phyloP scores from a whole-genome alignment of 1,139 yeast genomes.

The Debaryomyces nepalensis region DNA sequence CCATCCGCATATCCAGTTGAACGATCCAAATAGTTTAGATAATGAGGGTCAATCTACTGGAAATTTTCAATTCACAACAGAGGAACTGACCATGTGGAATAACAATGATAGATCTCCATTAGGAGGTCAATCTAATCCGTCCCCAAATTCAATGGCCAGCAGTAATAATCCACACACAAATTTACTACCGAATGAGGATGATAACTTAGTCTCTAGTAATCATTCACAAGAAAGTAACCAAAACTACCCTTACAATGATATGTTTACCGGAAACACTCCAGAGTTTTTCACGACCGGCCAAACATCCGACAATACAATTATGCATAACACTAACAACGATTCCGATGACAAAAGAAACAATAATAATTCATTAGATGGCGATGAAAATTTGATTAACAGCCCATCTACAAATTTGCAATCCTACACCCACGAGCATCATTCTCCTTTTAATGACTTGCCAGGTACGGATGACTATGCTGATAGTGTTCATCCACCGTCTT shows the following conservation, averaged over 20 bases:
- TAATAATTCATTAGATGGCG: conserved; percentile 10
- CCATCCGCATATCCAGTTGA: conserved; percentile 22
- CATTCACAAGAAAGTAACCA: conserved; percentile 12
- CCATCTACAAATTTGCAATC: conserved; percentile 25
- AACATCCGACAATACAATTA: conserved; percentile 26
- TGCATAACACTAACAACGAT: conserved; percentile 12
- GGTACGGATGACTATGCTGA: conserved; percentile 8
- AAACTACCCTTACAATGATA: conserved; percentile 21
- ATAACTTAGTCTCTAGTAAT: conserved; percentile 19
- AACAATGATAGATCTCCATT: conserved; percentile 29
- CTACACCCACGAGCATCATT: conserved; percentile 19
- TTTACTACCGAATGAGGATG: conserved; percentile 12
- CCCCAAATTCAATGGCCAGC: conserved; percentile 29
- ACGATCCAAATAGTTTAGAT: conserved; percentile 20
- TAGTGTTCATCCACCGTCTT: conserved; percentile 6
- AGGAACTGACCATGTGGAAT: conserved; percentile 27
- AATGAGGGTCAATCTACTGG: conserved; percentile 18
- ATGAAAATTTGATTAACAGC: conserved; percentile 22
- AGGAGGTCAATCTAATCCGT: conserved; percentile 30
- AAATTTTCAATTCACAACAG: conserved; percentile 26
- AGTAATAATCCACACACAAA: conserved; percentile 16
- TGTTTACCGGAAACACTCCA: conserved; percentile 35
- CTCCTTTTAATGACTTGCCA: conserved; percentile 13
- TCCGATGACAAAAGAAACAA: conserved; percentile 9
- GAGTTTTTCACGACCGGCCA: conserved; percentile 33